Conservation (phyloP, 1,284 basidiomycete species). For the Exobasidium rhododendri region DNA sequence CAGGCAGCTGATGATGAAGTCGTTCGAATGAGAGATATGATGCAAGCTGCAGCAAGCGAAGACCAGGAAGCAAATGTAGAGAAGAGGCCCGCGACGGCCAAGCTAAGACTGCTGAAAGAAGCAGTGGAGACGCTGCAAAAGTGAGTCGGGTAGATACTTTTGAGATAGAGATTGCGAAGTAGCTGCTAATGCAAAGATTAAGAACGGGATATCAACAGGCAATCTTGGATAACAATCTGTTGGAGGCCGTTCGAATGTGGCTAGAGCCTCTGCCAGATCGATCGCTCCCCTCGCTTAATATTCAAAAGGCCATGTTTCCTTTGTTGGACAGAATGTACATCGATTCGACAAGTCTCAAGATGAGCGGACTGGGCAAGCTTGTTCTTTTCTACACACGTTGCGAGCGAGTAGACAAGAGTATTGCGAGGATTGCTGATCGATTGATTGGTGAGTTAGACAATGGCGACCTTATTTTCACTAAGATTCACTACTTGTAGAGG, state of each 20-base stretch:
- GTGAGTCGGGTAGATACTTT: too few relatives aligned
- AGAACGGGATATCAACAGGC: slow-evolving; percentile 68
- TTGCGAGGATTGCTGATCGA: slow-evolving; percentile 75
- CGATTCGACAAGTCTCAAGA: slow-evolving; percentile 84
- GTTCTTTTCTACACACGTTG: slow-evolving; percentile 93
- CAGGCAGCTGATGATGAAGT: slow-evolving; percentile 88
- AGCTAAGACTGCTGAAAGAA: slow-evolving; percentile 77
- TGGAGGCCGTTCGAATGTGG: slow-evolving; percentile 86
- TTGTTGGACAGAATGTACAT: slow-evolving; percentile 72
- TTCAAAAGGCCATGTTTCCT: slow-evolving; percentile 86
- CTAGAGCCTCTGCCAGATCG: slow-evolving; percentile 89
- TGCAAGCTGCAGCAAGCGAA: slow-evolving; percentile 80
- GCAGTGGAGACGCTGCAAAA: slow-evolving; percentile 93
- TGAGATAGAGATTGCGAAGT: slow-evolving; percentile 61
- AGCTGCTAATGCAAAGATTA: too few relatives aligned
- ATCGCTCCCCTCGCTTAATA: slow-evolving; percentile 89
- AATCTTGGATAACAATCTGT: slow-evolving; percentile 89
- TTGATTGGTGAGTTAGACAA: slow-evolving; percentile 68
- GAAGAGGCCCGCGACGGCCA: slow-evolving; percentile 79
- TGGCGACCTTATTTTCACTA: not conserved
- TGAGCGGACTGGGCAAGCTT: slow-evolving; percentile 84
- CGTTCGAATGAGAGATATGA: slow-evolving; percentile 73
- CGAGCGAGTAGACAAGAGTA: slow-evolving; percentile 73
- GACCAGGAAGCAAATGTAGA: slow-evolving; percentile 78
- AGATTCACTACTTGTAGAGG: not conserved